A percentile compares a stretch with the other conserved stretches of the same genome.
These are phyloP conservation scores for Malus fusca DNA, from an alignment of 306 rosid species.

Conservation along the genomic window DNA sequence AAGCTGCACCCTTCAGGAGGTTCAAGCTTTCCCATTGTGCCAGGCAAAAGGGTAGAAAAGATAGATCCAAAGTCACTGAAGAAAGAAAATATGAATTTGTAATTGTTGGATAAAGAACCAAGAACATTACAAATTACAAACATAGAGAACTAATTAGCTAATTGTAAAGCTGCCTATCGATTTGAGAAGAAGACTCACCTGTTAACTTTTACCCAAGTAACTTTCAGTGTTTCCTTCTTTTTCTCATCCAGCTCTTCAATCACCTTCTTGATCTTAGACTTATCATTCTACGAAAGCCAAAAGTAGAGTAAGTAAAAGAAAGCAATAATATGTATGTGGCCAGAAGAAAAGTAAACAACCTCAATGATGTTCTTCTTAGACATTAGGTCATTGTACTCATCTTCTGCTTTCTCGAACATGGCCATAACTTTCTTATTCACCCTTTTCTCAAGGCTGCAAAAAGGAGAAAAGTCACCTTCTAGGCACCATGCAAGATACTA, in stretches of 20 bases:
- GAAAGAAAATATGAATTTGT: constrained; percentile 1
- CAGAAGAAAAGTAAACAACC: constrained; percentile 36
- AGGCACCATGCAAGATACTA: constrained; percentile 8
- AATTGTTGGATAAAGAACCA: not conserved
- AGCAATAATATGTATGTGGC: constrained; percentile 9
- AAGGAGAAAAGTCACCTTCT: not conserved
- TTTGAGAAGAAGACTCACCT: constrained; percentile 30
- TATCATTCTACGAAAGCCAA: constrained; percentile 62
- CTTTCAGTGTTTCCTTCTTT: constrained; percentile 87
- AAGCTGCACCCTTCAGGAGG: constrained; percentile 94
- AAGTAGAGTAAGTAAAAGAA: constrained; percentile 23
- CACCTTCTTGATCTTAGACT: constrained; percentile 91
- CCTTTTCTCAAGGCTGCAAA: constrained; percentile 93
- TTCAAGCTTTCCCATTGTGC: constrained; percentile 88
- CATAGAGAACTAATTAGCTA: not conserved
- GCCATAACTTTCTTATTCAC: constrained; percentile 99
- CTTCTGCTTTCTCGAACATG: constrained; percentile 99
- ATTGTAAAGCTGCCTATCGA: not conserved
- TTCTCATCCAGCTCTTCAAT: constrained; percentile 98
- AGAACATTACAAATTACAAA: constrained; percentile 12
- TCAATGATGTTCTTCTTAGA: constrained; percentile 95
- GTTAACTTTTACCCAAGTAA: constrained; percentile 93
- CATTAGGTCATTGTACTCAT: constrained; percentile 89
- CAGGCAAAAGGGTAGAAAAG: constrained; percentile 87
- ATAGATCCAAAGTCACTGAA: constrained; percentile 93